Evolutionary conservation across 352 stramenopile species (phyloP).

Genomic region (Pythium brassicae): DNA sequence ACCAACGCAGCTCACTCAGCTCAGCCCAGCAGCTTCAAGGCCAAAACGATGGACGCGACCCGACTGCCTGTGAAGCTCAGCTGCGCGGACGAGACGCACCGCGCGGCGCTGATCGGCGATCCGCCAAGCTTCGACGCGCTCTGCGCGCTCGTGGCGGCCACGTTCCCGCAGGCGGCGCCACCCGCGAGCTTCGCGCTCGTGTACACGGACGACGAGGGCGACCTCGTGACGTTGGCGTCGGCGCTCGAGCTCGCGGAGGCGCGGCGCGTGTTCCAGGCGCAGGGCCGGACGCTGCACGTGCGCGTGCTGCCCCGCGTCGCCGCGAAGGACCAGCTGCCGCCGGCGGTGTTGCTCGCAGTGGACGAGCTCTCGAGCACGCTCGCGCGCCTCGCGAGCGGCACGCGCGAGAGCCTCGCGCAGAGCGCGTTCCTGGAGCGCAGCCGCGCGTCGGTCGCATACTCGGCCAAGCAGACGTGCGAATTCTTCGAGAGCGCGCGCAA

Average conservation of each 20-base stretch:
- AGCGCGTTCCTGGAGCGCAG: constrained; percentile 38
- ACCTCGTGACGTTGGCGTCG: constrained; percentile 57
- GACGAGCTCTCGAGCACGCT: constrained; percentile 40
- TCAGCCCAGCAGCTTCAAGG: too few relatives aligned
- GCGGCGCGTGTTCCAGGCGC: constrained; percentile 36
- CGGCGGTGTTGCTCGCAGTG: constrained; percentile 37
- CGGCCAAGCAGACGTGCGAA: constrained; percentile 42
- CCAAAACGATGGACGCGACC: constrained; percentile 3
- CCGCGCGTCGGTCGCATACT: constrained; percentile 45
- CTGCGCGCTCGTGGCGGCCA: constrained; percentile 28
- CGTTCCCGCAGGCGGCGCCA: constrained; percentile 28
- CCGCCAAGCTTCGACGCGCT: constrained; percentile 44
- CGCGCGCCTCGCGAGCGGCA: constrained; percentile 28
- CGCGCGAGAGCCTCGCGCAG: constrained; percentile 21
- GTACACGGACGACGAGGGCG: constrained; percentile 69
- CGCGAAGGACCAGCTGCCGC: constrained; percentile 44
- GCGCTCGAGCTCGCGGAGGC: constrained; percentile 53
- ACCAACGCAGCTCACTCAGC: background rate
- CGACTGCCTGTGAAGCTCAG: constrained; percentile 54
- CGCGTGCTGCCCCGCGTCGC: constrained; percentile 40
- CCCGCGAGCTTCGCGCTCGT: constrained; percentile 42
- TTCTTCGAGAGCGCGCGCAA: constrained; percentile 37
- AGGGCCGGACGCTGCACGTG: constrained; percentile 46
- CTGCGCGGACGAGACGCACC: constrained; percentile 42
- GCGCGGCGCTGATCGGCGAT: constrained; percentile 24